These are phyloP conservation scores for Lecanoromycetidae sp. DNA, from an alignment of 2,329 filamentous ascomycete genomes.

Conservation along the genomic window DNA sequence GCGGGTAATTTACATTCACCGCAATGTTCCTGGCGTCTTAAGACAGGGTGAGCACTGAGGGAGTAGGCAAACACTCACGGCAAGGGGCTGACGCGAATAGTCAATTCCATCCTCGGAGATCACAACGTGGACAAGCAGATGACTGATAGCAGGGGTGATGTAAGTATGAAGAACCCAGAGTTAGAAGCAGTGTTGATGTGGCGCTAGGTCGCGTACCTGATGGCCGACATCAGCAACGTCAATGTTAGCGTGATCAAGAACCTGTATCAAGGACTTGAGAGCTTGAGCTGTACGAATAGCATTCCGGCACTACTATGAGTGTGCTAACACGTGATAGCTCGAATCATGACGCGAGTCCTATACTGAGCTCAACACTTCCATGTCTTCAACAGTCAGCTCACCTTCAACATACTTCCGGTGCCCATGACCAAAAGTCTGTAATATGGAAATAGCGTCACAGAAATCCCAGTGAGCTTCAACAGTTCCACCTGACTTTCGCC, in stretches of 20 bases:
- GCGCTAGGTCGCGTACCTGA: slow-evolving; percentile 69
- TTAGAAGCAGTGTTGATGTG: background rate
- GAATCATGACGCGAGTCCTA: slow-evolving; percentile 35
- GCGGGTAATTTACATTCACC: slow-evolving; percentile 88
- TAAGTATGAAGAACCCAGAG: slow-evolving; percentile 30
- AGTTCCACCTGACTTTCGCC: too few species aligned
- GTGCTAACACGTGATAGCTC: slow-evolving; percentile 25
- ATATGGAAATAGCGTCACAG: too few species aligned
- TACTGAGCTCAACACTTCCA: slow-evolving; percentile 25
- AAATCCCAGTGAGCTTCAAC: too few species aligned
- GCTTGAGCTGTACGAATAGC: slow-evolving; percentile 60
- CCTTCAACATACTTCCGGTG: background rate
- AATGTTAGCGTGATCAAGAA: slow-evolving; percentile 70
- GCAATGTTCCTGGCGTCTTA: slow-evolving; percentile 90
- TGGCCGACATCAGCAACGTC: slow-evolving; percentile 93
- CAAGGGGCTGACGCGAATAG: slow-evolving; percentile 32
- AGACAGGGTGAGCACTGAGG: slow-evolving; percentile 49
- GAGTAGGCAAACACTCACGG: background rate
- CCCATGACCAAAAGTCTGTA: background rate
- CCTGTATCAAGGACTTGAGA: slow-evolving; percentile 71
- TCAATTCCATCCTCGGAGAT: slow-evolving; percentile 86
- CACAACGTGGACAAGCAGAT: slow-evolving; percentile 99
- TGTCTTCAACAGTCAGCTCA: background rate
- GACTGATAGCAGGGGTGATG: slow-evolving; percentile 85
- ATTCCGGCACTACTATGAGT: background rate